phyloP scores from a whole-genome alignment of 306 rosid genomes.

The Begonia masoniana region DNA sequence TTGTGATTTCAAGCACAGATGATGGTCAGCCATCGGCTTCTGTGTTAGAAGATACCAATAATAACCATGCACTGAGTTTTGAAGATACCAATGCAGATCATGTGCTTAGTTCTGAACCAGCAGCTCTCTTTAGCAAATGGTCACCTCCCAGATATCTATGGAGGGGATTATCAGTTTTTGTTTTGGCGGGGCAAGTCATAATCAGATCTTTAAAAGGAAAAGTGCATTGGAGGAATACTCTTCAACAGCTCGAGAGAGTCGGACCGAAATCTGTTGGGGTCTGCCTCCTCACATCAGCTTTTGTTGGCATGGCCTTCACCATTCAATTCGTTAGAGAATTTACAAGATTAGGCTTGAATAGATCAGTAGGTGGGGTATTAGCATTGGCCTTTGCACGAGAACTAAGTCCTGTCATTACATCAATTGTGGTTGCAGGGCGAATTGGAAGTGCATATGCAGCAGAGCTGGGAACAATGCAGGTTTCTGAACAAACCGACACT shows the following conservation, averaged over 20 bases:
- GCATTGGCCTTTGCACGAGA: slow-evolving; percentile 96
- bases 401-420: slow-evolving; percentile 84
- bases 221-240: slow-evolving; percentile 82
- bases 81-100: neutral
- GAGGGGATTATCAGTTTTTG: slow-evolving; percentile 74
- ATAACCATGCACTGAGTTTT: slow-evolving; percentile 22
- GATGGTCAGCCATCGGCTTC: slow-evolving; percentile 48
- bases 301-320: slow-evolving; percentile 97
- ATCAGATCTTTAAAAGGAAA: slow-evolving; percentile 56
- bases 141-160: slow-evolving; percentile 77
- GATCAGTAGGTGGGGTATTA: slow-evolving; percentile 92
- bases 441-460: slow-evolving; percentile 97
- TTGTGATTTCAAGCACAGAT: slow-evolving; percentile 31
- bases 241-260: slow-evolving; percentile 82
- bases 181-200: slow-evolving; percentile 79
- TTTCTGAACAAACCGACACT: slow-evolving; percentile 89
- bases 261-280: slow-evolving; percentile 93
- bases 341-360: slow-evolving; percentile 75
- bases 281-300: slow-evolving; percentile 82
- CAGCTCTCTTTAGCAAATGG: slow-evolving; percentile 46
- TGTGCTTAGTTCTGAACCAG: slow-evolving; percentile 18
- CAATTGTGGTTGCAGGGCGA: slow-evolving; percentile 89
- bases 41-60: slow-evolving; percentile 29
- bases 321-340: slow-evolving; percentile 94
- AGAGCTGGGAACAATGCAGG: slow-evolving; percentile 98